These are phyloP conservation scores for Immersiella caudata DNA, from an alignment of 495 filamentous ascomycete genomes.

Conservation along the genomic window DNA sequence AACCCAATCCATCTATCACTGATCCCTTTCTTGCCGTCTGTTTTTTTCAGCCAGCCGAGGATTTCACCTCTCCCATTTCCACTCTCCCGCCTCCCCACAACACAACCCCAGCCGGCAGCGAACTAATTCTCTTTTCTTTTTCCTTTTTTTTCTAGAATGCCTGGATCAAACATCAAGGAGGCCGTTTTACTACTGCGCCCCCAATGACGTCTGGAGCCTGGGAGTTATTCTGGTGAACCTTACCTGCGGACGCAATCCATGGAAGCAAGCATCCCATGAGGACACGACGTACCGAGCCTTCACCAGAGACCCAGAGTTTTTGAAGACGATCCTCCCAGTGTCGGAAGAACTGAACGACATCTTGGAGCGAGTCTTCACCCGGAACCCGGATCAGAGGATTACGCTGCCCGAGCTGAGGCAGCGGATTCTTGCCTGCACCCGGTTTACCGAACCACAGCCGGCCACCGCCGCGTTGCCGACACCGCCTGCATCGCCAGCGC, in stretches of 20 bases:
- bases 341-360: conserved; percentile 89
- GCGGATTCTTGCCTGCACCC: conserved; percentile 73
- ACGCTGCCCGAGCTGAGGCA: conserved; percentile 78
- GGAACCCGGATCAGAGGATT: conserved; percentile 83
- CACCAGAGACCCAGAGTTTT: conserved; percentile 80
- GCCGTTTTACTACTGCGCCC: conserved; percentile 85
- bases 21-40: conserved; percentile 16
- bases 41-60: conserved; percentile 5
- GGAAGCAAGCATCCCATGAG: conserved; percentile 91
- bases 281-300: conserved; percentile 97
- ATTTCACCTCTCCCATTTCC: neutral
- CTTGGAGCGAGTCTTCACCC: conserved; percentile 85
- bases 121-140: conserved; percentile 36
- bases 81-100: conserved; percentile 2
- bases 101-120: conserved; percentile 20
- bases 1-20: conserved; percentile 3
- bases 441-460: conserved; percentile 62
- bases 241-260: conserved; percentile 96
- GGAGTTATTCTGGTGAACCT: conserved; percentile 98
- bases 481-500: conserved; percentile 45
- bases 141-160: conserved; percentile 69
- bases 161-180: conserved; percentile 81
- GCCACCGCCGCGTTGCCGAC: conserved; percentile 35
- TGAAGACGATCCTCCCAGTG: conserved; percentile 90
- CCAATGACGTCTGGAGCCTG: conserved; percentile 97